A percentile compares a stretch with the other conserved stretches of the same genome.
phyloP scores from a whole-genome alignment of 306 rosid genomes.

The Glycine latifolia region DNA sequence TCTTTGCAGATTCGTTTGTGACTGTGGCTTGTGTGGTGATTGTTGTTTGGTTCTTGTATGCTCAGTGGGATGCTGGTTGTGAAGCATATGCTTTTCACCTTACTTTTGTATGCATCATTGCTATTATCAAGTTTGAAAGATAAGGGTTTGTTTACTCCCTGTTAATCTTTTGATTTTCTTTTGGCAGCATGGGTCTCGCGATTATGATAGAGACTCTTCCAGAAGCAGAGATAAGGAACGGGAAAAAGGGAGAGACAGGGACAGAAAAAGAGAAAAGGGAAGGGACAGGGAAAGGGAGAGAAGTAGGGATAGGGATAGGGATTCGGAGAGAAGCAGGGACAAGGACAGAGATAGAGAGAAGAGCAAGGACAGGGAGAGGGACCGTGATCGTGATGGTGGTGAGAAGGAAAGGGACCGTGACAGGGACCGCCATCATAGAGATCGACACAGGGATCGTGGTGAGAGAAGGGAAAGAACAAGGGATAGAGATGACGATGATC shows the following conservation, averaged over 20 bases:
- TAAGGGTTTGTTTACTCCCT: not conserved
- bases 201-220: conserved; percentile 84
- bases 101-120: not conserved
- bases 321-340: conserved; percentile 43
- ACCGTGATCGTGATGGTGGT: conserved; percentile 60
- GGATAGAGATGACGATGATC: conserved; percentile 82
- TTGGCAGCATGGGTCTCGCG: conserved; percentile 80
- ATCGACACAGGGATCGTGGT: conserved; percentile 74
- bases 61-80: not conserved
- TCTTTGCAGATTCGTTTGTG: not conserved
- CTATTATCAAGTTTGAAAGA: conserved; percentile 5
- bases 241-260: conserved; percentile 72
- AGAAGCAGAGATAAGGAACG: conserved; percentile 90
- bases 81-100: not conserved
- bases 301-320: too few species aligned
- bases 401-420: conserved; percentile 64
- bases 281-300: conserved; percentile 42
- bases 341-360: conserved; percentile 57
- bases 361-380: conserved; percentile 59
- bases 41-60: conserved; percentile 4
- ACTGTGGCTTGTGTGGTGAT: not conserved
- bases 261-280: conserved; percentile 49
- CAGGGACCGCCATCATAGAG: conserved; percentile 71
- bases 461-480: conserved; percentile 85
- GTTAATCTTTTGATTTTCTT: conserved; percentile 18